A percentile compares a stretch with the other conserved stretches of the same genome.
phyloP scores from a whole-genome alignment of 2,329 filamentous ascomycete species.

The Beauveria sp. region DNA sequence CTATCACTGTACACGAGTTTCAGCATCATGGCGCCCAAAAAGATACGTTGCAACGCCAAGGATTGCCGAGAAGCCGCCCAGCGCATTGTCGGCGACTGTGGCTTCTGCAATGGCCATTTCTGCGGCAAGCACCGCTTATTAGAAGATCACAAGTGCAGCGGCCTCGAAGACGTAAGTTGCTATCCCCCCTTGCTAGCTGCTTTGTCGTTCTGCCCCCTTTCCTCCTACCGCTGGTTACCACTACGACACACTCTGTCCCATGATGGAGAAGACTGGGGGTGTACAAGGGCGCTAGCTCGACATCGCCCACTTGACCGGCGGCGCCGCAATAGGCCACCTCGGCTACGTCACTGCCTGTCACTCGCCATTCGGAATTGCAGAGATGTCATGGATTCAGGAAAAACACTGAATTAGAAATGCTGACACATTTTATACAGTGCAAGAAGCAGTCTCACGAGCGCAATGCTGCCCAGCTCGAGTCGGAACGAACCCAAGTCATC shows the following conservation, averaged over 20 bases:
- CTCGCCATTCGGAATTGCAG: background rate
- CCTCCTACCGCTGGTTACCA: background rate
- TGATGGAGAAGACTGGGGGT: background rate
- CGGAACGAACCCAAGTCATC: conserved; percentile 89
- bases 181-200: background rate
- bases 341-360: conserved; percentile 12
- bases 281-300: conserved; percentile 6
- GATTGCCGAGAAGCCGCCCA: conserved; percentile 83
- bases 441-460: conserved; percentile 95
- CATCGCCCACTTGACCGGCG: background rate
- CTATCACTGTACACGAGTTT: background rate
- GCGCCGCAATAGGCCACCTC: background rate
- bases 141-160: conserved; percentile 89
- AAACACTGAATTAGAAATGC: background rate
- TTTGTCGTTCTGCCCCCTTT: too few species aligned
- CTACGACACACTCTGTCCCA: background rate
- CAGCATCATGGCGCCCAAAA: conserved; percentile 59
- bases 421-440: conserved; percentile 46
- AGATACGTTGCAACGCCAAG: conserved; percentile 80
- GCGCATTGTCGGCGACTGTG: conserved; percentile 92
- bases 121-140: conserved; percentile 91
- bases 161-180: conserved; percentile 71
- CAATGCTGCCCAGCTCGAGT: conserved; percentile 86
- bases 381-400: background rate
- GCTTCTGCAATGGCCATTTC: conserved; percentile 88